Conservation (phyloP, 2,329 filamentous ascomycete species). For the Cercospora canescens region DNA sequence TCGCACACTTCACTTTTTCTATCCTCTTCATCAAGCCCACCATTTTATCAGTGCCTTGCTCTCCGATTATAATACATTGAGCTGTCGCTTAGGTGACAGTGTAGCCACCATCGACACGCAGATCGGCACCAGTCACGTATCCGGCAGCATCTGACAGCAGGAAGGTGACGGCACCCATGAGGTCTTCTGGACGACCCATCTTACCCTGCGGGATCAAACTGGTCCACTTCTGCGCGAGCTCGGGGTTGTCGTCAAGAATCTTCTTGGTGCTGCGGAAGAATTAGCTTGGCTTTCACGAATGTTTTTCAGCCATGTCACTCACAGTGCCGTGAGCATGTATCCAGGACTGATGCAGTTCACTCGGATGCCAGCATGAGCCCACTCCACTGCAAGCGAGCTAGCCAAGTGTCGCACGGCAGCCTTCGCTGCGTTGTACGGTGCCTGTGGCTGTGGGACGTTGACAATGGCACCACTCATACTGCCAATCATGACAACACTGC, state of each 20-base stretch:
- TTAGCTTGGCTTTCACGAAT: slow-evolving; percentile 8
- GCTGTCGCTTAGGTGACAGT: slow-evolving; percentile 37
- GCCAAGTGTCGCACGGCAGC: slow-evolving; percentile 88
- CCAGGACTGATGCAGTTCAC: slow-evolving; percentile 95
- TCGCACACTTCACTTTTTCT: background rate
- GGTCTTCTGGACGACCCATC: slow-evolving; percentile 87
- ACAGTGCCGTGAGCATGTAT: slow-evolving; percentile 95
- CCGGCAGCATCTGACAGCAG: slow-evolving; percentile 75
- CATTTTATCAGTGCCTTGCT: background rate
- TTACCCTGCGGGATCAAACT: slow-evolving; percentile 89
- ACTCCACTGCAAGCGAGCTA: slow-evolving; percentile 86
- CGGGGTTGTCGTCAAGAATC: slow-evolving; percentile 90
- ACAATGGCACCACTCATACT: slow-evolving; percentile 94
- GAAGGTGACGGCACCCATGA: slow-evolving; percentile 92
- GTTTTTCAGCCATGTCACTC: slow-evolving; percentile 43
- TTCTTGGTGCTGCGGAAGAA: slow-evolving; percentile 70
- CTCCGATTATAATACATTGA: background rate
- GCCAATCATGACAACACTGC: slow-evolving; percentile 92
- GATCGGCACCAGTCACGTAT: slow-evolving; percentile 63
- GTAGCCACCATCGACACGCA: slow-evolving; percentile 47
- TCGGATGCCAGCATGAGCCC: slow-evolving; percentile 82
- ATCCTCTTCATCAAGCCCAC: background rate
- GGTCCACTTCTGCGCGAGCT: slow-evolving; percentile 86
- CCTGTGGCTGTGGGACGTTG: slow-evolving; percentile 92
- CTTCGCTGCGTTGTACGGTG: slow-evolving; percentile 90